phyloP scores from a whole-genome alignment of 2,329 filamentous ascomycete genomes.

The Hypoxylon sp. region DNA sequence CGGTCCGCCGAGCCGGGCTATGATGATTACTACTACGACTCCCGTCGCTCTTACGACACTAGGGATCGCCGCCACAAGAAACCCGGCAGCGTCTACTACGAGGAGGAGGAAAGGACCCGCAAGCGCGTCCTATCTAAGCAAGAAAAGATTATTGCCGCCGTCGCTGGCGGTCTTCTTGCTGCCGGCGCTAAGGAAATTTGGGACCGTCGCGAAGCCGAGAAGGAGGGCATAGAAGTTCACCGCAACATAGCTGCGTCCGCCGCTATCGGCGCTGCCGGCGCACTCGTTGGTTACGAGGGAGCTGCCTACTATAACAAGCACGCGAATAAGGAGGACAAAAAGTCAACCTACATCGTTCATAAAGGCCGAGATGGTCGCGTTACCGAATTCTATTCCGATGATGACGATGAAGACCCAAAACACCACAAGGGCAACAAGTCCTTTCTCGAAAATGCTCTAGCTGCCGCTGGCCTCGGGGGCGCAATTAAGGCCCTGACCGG shows the following conservation, averaged over 20 bases:
- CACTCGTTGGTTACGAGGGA: slow-evolving; percentile 74
- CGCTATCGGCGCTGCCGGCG: slow-evolving; percentile 74
- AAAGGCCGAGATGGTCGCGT: slow-evolving; percentile 68
- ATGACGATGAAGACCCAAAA: slow-evolving; percentile 65
- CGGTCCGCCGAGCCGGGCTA: slow-evolving; percentile 74
- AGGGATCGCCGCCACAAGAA: slow-evolving; percentile 64
- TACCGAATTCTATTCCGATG: slow-evolving; percentile 70
- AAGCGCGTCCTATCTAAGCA: slow-evolving; percentile 72
- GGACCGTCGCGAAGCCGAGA: slow-evolving; percentile 72
- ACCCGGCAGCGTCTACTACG: slow-evolving; percentile 65
- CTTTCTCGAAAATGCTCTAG: slow-evolving; percentile 74
- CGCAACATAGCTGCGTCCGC: slow-evolving; percentile 73
- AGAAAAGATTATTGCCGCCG: slow-evolving; percentile 76
- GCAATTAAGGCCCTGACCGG: slow-evolving; percentile 73
- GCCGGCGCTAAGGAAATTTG: slow-evolving; percentile 76
- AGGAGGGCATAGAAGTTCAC: slow-evolving; percentile 64
- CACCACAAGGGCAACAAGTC: slow-evolving; percentile 74
- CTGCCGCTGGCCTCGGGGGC: slow-evolving; percentile 72
- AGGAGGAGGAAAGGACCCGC: slow-evolving; percentile 70
- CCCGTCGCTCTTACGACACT: slow-evolving; percentile 50
- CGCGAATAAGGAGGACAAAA: slow-evolving; percentile 67
- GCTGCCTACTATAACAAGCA: slow-evolving; percentile 75
- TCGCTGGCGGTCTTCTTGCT: slow-evolving; percentile 74
- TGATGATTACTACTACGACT: slow-evolving; percentile 73
- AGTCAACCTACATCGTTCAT: slow-evolving; percentile 67